Base-by-base conservation (phyloP, 176 grass and related monocot genomes). In the Puccinellia tenuiflora region DNA sequence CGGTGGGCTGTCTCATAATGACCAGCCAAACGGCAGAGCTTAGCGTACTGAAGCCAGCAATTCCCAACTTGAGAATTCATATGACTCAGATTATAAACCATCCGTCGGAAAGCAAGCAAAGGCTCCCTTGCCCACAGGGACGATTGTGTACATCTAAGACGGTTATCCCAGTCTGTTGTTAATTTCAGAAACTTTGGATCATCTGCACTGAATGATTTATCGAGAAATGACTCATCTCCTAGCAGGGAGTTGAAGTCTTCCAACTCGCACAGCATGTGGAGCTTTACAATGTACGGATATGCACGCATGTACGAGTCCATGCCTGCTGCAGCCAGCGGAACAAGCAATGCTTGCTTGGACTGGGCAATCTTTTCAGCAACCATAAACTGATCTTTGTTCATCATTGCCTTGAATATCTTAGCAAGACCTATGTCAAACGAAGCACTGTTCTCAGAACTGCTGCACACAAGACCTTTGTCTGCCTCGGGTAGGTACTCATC, bases 291-390 rank as follows among this genome's bases (percentile, higher is more conserved):
- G 73, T 98, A 98, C 28, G 96, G 96, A 91, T 98, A 98, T 34
- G 96, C 96, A 88, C 92, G 96, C 91, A 95, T 93, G 82, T 98
- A 98, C 0, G 96, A 98, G 74, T 98, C 96, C 96, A 95, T 98
- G 56, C 96, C 96, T 73, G 96, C 96, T 35, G 96, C 96, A 86
- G 92, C 88, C 46, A 98, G 76, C 78, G 96, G 96, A 71, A 91
- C 91, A 82, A 98, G 86, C 82, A 98, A 82, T 39, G 92, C 72
- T 86, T 95, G 92, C 78, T 98, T 98, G 74, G 89, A 98, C 72
- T 93, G 89, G 42, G 80, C 73, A 83, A 98, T 98, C 85, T 81
- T 91, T 79, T 98, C 87, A 47, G 76, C 90, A 83, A 95, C 89
- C 87, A 85, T 79, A 74, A 93, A 93, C 53, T 95, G 85, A 79